These are phyloP conservation scores for Macrophomina tecta DNA, from an alignment of 2,329 filamentous ascomycete genomes.

Conservation along the genomic window DNA sequence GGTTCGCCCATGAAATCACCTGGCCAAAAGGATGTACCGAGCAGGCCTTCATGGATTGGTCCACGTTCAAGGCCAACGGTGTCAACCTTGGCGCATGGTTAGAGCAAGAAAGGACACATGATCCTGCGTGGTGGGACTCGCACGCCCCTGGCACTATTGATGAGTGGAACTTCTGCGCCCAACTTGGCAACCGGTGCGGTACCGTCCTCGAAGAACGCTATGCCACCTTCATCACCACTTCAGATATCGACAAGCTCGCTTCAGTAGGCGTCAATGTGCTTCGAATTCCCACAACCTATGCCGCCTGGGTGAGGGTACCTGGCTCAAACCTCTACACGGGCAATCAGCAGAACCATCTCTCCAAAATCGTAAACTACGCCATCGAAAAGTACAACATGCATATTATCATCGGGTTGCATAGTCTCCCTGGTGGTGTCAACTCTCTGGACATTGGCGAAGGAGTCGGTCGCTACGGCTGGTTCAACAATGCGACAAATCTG, in stretches of 20 bases:
- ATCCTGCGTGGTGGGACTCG: slow-evolving; percentile 38
- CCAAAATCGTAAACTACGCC: slow-evolving; percentile 37
- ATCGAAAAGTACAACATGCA: slow-evolving; percentile 46
- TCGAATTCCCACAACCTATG: slow-evolving; percentile 46
- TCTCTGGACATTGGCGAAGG: slow-evolving; percentile 29
- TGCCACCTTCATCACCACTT: slow-evolving; percentile 34
- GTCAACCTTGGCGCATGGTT: slow-evolving; percentile 45
- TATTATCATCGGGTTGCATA: slow-evolving; percentile 44
- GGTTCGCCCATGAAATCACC: not conserved
- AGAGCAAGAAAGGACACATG: slow-evolving; percentile 38
- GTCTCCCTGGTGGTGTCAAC: slow-evolving; percentile 43
- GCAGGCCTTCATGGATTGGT: slow-evolving; percentile 32
- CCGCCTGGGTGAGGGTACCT: slow-evolving; percentile 45
- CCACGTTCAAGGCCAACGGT: slow-evolving; percentile 32
- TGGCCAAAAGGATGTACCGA: not conserved
- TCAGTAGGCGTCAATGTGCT: slow-evolving; percentile 41
- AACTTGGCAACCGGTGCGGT: slow-evolving; percentile 39
- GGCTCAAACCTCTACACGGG: slow-evolving; percentile 42
- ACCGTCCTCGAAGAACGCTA: slow-evolving; percentile 40
- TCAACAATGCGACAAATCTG: slow-evolving; percentile 43
- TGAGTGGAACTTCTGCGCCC: slow-evolving; percentile 44
- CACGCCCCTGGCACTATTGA: slow-evolving; percentile 35
- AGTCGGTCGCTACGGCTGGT: slow-evolving; percentile 42
- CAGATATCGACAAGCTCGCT: slow-evolving; percentile 43
- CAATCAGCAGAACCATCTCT: slow-evolving; percentile 36